These are phyloP conservation scores for Ustanciosporium gigantosporum DNA, from an alignment of 1,284 basidiomycete species.

Conservation along the genomic window DNA sequence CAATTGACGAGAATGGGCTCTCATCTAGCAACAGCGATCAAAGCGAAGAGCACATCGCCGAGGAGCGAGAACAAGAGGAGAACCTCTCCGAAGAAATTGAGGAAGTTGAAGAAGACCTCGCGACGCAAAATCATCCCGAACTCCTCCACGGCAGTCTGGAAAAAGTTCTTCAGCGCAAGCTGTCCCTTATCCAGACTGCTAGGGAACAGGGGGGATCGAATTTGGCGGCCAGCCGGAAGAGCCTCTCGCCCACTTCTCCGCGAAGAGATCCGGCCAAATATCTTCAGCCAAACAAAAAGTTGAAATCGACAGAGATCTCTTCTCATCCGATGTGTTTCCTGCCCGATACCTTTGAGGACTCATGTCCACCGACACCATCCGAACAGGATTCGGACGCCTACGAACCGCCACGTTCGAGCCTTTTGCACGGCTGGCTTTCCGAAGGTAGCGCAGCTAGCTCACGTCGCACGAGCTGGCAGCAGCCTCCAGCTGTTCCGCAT, in stretches of 20 bases:
- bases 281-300: too few species aligned
- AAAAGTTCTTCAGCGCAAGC: too few species aligned
- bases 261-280: slow-evolving; percentile 7
- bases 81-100: too few species aligned
- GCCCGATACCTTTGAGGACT: slow-evolving; percentile 42
- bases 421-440: slow-evolving; percentile 25
- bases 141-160: too few species aligned
- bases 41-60: slow-evolving; percentile 7
- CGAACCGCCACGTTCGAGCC: slow-evolving; percentile 9
- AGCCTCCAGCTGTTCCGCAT: not conserved
- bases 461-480: slow-evolving; percentile 32
- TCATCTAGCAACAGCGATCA: slow-evolving; percentile 2
- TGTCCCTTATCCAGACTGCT: too few species aligned
- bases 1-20: not conserved
- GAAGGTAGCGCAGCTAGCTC: slow-evolving; percentile 30
- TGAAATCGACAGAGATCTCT: slow-evolving; percentile 5
- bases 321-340: slow-evolving; percentile 42
- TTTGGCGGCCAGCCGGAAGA: too few species aligned
- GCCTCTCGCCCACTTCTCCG: slow-evolving; percentile 2
- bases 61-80: too few species aligned
- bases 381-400: slow-evolving; percentile 18
- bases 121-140: too few species aligned
- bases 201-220: too few species aligned
- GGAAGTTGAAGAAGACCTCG: too few species aligned
- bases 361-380: slow-evolving; percentile 23